phyloP scores from a whole-genome alignment of 805 yeast genomes.

The Candida pseudofarinosa region DNA sequence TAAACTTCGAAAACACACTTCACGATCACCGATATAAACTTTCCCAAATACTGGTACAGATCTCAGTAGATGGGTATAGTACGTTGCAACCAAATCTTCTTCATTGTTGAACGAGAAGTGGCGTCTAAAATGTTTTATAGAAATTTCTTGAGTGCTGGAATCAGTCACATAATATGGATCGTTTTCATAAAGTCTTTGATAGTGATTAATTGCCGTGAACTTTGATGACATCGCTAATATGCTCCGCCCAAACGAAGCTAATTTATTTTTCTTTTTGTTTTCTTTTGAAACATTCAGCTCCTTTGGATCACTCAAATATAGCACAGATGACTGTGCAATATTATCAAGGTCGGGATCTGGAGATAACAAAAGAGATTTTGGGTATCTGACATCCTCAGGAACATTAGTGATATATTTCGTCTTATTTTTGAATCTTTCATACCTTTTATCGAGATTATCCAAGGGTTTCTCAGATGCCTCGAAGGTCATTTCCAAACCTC shows the following conservation, averaged over 20 bases:
- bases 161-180: slow-evolving; percentile 49
- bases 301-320: slow-evolving; percentile 24
- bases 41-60: slow-evolving; percentile 82
- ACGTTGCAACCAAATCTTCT: slow-evolving; percentile 59
- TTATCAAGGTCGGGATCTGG: neutral
- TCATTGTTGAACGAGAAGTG: slow-evolving; percentile 61
- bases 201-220: slow-evolving; percentile 70
- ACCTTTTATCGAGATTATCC: neutral
- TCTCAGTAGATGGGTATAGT: slow-evolving; percentile 64
- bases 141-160: slow-evolving; percentile 37
- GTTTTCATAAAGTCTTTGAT: slow-evolving; percentile 36
- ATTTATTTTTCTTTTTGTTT: slow-evolving; percentile 10
- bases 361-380: neutral
- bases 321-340: slow-evolving; percentile 12
- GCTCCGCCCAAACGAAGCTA: slow-evolving; percentile 19
- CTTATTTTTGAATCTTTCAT: neutral
- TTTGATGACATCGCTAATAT: slow-evolving; percentile 28
- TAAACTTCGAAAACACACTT: slow-evolving; percentile 76
- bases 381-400: neutral
- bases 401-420: neutral
- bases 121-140: slow-evolving; percentile 55
- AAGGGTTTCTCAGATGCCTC: slow-evolving; percentile 17
- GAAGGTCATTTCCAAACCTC: slow-evolving; percentile 30
- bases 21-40: slow-evolving; percentile 62
- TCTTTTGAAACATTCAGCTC: slow-evolving; percentile 11